phyloP scores from a whole-genome alignment of 441 rosid species.

The Kokia cookei region DNA sequence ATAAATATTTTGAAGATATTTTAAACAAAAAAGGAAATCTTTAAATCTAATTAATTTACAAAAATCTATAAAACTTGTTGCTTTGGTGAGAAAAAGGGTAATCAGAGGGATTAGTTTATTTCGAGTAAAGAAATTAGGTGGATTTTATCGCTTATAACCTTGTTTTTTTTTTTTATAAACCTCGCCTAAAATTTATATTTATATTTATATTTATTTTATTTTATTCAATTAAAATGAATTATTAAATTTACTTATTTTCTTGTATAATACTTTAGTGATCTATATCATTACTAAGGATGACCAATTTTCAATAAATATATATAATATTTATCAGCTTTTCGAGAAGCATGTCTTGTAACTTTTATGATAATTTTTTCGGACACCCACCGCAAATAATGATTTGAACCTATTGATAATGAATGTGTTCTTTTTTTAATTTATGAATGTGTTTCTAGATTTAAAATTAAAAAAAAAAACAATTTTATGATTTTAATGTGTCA shows the following conservation, averaged over 20 bases:
- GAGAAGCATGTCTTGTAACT: not conserved
- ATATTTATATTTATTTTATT: too few species aligned
- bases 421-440: not conserved
- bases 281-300: not conserved
- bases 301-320: not conserved
- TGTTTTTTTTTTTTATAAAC: too few species aligned
- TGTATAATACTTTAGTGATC: too few species aligned
- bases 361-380: not conserved
- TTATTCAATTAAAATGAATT: too few species aligned
- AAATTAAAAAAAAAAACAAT: too few species aligned
- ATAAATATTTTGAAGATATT: too few species aligned
- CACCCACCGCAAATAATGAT: conserved; percentile 3
- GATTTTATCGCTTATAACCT: too few species aligned
- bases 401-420: not conserved
- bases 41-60: not conserved
- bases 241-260: not conserved
- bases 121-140: not conserved
- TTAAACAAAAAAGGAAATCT: not conserved
- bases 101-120: not conserved
- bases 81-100: not conserved
- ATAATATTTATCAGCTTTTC: not conserved
- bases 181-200: too few species aligned
- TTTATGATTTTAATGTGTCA: too few species aligned
- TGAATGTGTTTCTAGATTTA: not conserved
- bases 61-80: not conserved